Conservation (phyloP, 2,329 filamentous ascomycete species). For the Tolypocladium ophioglossoides region DNA sequence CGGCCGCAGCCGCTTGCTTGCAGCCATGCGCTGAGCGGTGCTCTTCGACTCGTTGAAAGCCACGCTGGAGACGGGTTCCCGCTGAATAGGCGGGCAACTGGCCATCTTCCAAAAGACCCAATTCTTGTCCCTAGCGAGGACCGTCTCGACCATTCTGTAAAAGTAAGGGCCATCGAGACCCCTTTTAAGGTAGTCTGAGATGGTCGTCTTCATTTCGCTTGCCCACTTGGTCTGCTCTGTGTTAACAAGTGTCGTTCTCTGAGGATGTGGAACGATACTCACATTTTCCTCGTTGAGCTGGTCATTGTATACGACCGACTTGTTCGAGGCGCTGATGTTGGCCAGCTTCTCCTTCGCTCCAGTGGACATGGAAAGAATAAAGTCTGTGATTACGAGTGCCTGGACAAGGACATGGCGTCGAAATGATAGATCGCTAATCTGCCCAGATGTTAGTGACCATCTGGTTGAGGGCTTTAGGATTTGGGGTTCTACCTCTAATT, state of each 20-base stretch:
- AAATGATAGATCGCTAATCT: constrained; percentile 92
- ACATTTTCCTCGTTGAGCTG: constrained; percentile 80
- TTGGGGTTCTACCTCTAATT: constrained; percentile 60
- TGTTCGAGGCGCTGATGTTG: constrained; percentile 59
- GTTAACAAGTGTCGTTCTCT: constrained; percentile 3
- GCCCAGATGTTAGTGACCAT: constrained; percentile 1
- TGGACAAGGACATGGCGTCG: constrained; percentile 91
- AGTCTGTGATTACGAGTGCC: constrained; percentile 87
- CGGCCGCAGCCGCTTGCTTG: constrained; percentile 59
- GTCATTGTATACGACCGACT: constrained; percentile 72
- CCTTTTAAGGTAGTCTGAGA: constrained; percentile 73
- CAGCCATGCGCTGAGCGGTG: constrained; percentile 53
- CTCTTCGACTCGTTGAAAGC: constrained; percentile 61
- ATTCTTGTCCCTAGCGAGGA: constrained; percentile 91
- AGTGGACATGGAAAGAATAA: constrained; percentile 80
- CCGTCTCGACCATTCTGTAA: constrained; percentile 91
- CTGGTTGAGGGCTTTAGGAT: too few species aligned
- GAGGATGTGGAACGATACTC: constrained; percentile 22
- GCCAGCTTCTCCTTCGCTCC: constrained; percentile 71
- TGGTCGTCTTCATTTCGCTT: constrained; percentile 61
- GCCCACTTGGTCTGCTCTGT: constrained; percentile 66
- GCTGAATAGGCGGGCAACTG: constrained; percentile 78
- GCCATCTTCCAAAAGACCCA: constrained; percentile 99
- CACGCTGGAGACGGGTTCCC: constrained; percentile 56
- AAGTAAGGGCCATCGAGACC: constrained; percentile 85